Evolutionary conservation across 495 filamentous ascomycete genomes (phyloP), one percentile per base, ranked within the genome.

Genomic region (Podospora pseudopauciseta): DNA sequence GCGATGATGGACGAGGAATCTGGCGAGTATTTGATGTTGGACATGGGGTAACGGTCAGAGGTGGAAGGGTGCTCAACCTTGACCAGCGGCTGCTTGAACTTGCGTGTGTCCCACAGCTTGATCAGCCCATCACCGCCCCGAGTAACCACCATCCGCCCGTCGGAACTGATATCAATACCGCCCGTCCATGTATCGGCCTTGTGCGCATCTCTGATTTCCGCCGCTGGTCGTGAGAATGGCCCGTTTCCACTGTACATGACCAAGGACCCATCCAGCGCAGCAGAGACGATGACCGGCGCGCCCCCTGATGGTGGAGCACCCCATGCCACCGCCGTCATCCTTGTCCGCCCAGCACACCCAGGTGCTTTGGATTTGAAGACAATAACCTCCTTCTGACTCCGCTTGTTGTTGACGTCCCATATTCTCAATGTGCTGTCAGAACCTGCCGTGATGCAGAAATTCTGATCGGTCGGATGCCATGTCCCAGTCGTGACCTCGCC

Each of bases 301-400:
- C 88, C 89, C 13, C 93, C 94, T 74, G 94, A 89, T 23, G 86
- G 79, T 0, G 91, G 85, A 4, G 84, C 86, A n/a, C 90, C 92
- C 95, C 95, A 99, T 27, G 87, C 89, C 2, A 98, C 88, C 62
- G 93, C 91, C 19, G 94, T 97, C 89, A 99, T 96, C 74, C 94
- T 88, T 49, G 92, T 95, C 77, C 94, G 88, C 20, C 96, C 95
- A 44, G 92, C 96, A 60, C 90, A 91, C 4, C 95, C 94, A 9
- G 88, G 87, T 18, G 87, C 89, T 74, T 85, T 91, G 5, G 94
- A 97, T 77, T 97, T 97, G 76, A 97, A 92, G 32, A 96, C 92
- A 70, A 98, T 91, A 20, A 99, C 90, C 28, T 97, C 91, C 78
- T 91, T 95, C 74, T 99, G 95, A 60, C 87, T 87, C 56, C 93